phyloP scores from a whole-genome alignment of 1,284 basidiomycete species.

The Melanopsichium pennsylvanicum region DNA sequence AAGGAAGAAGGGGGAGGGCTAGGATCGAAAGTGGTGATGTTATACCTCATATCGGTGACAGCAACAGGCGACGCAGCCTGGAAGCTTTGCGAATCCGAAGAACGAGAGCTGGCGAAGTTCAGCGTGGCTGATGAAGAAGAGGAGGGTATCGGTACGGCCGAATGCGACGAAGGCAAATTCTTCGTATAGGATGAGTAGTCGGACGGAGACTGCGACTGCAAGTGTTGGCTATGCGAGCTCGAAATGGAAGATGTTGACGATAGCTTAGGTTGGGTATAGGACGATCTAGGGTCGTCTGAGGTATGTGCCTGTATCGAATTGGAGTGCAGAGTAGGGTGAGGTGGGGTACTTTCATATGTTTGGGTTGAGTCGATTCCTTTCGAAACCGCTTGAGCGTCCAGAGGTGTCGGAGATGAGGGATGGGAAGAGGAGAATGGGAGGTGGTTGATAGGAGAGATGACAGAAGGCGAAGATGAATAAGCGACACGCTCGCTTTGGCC shows the following conservation, averaged over 20 bases:
- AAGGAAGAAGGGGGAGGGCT: not conserved
- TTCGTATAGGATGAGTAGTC: not conserved
- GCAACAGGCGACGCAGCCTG: constrained; percentile 1
- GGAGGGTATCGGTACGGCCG: not conserved
- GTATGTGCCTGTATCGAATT: not conserved
- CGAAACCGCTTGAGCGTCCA: too few species aligned
- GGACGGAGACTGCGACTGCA: not conserved
- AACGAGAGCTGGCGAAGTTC: not conserved
- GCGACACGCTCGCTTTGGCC: too few species aligned
- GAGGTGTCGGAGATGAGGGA: not conserved
- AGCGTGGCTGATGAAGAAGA: not conserved
- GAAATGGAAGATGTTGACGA: constrained; percentile 10
- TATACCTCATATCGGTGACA: constrained; percentile 14
- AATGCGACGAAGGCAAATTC: constrained; percentile 3
- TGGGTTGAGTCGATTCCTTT: not conserved
- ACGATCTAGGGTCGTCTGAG: constrained; percentile 1
- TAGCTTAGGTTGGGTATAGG: constrained; percentile 7
- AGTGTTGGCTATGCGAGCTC: not conserved
- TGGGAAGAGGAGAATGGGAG: constrained; percentile 7
- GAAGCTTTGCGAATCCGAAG: not conserved
- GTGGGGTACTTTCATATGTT: constrained; percentile 1
- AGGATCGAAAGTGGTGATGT: constrained; percentile 4
- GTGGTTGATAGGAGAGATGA: not conserved
- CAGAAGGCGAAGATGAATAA: not conserved
- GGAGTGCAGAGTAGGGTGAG: not conserved